A percentile compares a stretch with the other conserved stretches of the same genome.
Conservation (phyloP, 805 yeast genomes). For the Candida chauliodis region DNA sequence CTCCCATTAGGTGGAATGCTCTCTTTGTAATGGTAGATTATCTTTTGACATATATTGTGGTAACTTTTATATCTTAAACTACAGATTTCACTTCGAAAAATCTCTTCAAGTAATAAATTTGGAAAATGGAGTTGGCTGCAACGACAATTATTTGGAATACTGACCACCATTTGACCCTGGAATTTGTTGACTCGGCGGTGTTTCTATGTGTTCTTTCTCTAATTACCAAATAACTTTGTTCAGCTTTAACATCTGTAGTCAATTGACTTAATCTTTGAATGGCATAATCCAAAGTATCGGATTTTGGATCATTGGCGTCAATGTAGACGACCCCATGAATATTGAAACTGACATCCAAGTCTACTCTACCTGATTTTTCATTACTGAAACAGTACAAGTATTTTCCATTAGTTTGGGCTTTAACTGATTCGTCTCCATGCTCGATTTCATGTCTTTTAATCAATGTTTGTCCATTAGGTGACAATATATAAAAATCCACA, state of each 20-base stretch:
- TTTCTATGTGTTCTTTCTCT: constrained; percentile 98
- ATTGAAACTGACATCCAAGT: constrained; percentile 92
- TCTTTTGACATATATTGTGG: no score
- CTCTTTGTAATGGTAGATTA: no score
- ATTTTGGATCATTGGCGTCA: constrained; percentile 70
- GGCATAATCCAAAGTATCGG: constrained; percentile 80
- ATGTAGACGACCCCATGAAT: constrained; percentile 90
- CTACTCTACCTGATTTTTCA: constrained; percentile 65
- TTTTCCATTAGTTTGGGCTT: constrained; percentile 67
- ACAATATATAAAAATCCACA: constrained; percentile 55
- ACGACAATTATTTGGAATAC: constrained; percentile 86
- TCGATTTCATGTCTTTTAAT: constrained; percentile 53
- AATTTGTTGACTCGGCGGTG: constrained; percentile 96
- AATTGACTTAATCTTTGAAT: constrained; percentile 71
- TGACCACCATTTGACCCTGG: constrained; percentile 98
- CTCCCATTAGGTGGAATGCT: no score
- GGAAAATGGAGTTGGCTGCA: constrained; percentile 83
- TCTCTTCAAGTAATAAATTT: constrained; percentile 87
- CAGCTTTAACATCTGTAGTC: constrained; percentile 85
- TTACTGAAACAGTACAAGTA: constrained; percentile 89
- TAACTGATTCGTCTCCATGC: constrained; percentile 75
- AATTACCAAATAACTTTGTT: constrained; percentile 87
- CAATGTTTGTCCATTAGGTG: constrained; percentile 46
- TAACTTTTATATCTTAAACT: no score
- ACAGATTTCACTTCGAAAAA: constrained; percentile 93